Percentiles rank a stretch among this genome's conserved stretches.
Evolutionary conservation across 257 asterid genomes (phyloP).

Genomic region (Solanum acaule): DNA sequence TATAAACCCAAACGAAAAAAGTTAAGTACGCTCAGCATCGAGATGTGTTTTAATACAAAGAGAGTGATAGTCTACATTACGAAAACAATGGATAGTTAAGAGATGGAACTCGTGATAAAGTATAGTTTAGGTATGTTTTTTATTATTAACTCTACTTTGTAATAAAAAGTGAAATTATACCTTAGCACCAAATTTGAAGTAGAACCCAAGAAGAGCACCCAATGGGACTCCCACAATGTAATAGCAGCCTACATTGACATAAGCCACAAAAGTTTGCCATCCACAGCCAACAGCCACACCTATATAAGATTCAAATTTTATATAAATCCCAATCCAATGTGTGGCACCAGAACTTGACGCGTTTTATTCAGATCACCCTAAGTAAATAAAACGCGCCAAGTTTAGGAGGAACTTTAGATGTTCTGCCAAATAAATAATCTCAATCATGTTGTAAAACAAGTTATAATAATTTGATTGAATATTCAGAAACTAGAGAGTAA

Average conservation of each 20-base stretch:
- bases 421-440: not conserved
- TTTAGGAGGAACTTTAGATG: not conserved
- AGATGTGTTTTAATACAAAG: not conserved
- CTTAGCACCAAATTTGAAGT: constrained; percentile 26
- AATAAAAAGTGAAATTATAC: not conserved
- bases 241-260: constrained; percentile 28
- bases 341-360: not conserved
- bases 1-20: not conserved
- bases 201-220: constrained; percentile 21
- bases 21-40: not conserved
- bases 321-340: not conserved
- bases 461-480: not conserved
- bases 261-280: constrained; percentile 34
- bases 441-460: not conserved
- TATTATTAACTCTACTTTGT: not conserved
- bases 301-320: not conserved
- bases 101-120: not conserved
- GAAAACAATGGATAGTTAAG: not conserved
- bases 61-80: not conserved
- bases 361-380: not conserved
- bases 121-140: not conserved
- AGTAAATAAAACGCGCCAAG: not conserved
- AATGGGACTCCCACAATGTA: constrained; percentile 28
- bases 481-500: not conserved
- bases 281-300: constrained; percentile 46